These are phyloP conservation scores for Leishmania tropica DNA, from an alignment of 208 protist species.

Conservation along the genomic window DNA sequence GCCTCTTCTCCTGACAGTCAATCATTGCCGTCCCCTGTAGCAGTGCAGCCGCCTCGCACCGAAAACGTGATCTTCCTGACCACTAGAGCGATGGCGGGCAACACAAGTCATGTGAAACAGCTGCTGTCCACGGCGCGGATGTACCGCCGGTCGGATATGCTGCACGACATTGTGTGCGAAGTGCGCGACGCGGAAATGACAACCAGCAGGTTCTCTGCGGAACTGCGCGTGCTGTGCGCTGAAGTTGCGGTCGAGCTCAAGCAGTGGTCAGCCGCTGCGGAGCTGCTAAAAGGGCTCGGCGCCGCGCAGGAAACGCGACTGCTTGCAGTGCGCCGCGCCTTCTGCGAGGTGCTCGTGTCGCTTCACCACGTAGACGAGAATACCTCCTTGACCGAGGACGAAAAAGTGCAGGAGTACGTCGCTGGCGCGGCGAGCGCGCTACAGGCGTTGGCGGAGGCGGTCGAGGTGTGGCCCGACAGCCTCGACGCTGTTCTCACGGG, in stretches of 20 bases:
- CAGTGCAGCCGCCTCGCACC: not conserved
- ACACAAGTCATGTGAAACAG: conserved; percentile 30
- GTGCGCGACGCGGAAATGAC: conserved; percentile 19
- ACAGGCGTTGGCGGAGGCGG: conserved; percentile 58
- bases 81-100: conserved; percentile 8
- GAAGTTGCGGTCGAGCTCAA: conserved; percentile 72
- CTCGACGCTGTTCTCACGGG: conserved; percentile 48
- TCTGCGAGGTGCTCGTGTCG: conserved; percentile 66
- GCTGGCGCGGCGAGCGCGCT: conserved; percentile 53
- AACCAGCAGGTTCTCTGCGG: conserved; percentile 24
- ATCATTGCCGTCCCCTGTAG: not conserved
- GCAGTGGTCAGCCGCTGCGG: conserved; percentile 59
- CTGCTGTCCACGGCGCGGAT: conserved; percentile 27
- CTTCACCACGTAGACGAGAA: conserved; percentile 42
- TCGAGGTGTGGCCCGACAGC: conserved; percentile 71
- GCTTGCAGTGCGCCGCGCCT: conserved; percentile 56
- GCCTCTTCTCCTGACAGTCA: not conserved
- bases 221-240: conserved; percentile 74
- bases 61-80: not conserved
- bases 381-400: conserved; percentile 28
- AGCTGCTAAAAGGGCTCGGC: conserved; percentile 34
- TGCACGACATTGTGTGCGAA: conserved; percentile 21
- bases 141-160: conserved; percentile 26
- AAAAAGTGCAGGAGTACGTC: conserved; percentile 50
- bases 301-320: conserved; percentile 36